phyloP scores from a whole-genome alignment of 768 basidiomycete species.

The Lactarius indigo region DNA sequence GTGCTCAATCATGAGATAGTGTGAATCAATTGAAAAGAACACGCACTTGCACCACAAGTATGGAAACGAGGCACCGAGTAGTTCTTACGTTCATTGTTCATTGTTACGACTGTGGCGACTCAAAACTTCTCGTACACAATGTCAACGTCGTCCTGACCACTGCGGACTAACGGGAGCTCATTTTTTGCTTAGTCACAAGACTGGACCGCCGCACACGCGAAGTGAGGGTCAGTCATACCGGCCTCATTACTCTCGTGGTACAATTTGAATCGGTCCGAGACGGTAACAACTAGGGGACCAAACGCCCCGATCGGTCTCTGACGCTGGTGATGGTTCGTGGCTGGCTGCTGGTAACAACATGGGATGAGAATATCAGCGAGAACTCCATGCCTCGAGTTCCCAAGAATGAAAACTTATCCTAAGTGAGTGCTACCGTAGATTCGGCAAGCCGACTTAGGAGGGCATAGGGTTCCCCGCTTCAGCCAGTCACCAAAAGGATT shows the following conservation, averaged over 20 bases:
- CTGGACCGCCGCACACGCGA: slow-evolving; percentile 95
- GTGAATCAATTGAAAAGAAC: slow-evolving; percentile 40
- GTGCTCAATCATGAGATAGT: neutral
- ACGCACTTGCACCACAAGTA: slow-evolving; percentile 90
- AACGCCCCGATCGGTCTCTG: slow-evolving; percentile 95
- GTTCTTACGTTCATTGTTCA: slow-evolving; percentile 22
- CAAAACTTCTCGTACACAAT: slow-evolving; percentile 27
- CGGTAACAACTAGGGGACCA: slow-evolving; percentile 65
- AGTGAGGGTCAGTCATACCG: slow-evolving; percentile 79
- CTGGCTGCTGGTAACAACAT: slow-evolving; percentile 97
- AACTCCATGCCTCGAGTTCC: slow-evolving; percentile 20
- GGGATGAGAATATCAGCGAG: slow-evolving; percentile 39
- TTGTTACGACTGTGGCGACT: slow-evolving; percentile 18
- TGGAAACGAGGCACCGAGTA: slow-evolving; percentile 88
- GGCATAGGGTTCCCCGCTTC: slow-evolving; percentile 71
- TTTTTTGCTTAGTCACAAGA: slow-evolving; percentile 96
- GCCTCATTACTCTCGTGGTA: slow-evolving; percentile 12
- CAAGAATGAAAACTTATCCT: slow-evolving; percentile 16
- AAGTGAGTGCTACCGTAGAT: slow-evolving; percentile 86
- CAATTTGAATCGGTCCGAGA: slow-evolving; percentile 45
- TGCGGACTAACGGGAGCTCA: slow-evolving; percentile 73
- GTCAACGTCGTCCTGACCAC: slow-evolving; percentile 96
- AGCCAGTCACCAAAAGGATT: slow-evolving; percentile 90
- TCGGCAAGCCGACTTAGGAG: slow-evolving; percentile 90
- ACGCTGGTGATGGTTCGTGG: slow-evolving; percentile 93